Conservation (phyloP, 2,329 filamentous ascomycete genomes). For the Arthrocladium fulminans region DNA sequence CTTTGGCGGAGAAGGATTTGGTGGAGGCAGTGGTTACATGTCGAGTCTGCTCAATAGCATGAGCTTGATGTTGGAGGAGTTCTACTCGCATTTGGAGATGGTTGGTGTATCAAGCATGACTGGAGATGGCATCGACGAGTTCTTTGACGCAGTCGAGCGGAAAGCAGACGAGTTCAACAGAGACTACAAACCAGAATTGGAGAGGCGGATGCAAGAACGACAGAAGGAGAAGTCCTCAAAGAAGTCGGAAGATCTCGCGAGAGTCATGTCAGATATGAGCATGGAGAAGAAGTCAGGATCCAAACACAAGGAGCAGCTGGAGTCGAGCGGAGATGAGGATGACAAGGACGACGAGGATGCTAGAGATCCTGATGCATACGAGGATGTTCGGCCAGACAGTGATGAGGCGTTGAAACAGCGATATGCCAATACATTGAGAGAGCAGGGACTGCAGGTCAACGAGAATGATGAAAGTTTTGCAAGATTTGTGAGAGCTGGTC, state of each 20-base stretch:
- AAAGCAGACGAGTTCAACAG: slow-evolving; percentile 82
- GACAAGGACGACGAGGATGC: slow-evolving; percentile 44
- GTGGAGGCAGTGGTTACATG: slow-evolving; percentile 90
- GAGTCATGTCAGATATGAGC: slow-evolving; percentile 90
- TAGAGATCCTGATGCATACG: slow-evolving; percentile 38
- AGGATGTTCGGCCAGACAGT: slow-evolving; percentile 50
- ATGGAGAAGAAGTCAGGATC: slow-evolving; percentile 34
- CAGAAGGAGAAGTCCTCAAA: slow-evolving; percentile 63
- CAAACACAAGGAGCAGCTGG: slow-evolving; percentile 33
- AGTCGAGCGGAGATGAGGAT: slow-evolving; percentile 24
- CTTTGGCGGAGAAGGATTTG: slow-evolving; percentile 63
- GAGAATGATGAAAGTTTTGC: slow-evolving; percentile 45
- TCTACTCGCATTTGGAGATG: slow-evolving; percentile 87
- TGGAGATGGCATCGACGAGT: slow-evolving; percentile 82
- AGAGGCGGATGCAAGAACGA: slow-evolving; percentile 64
- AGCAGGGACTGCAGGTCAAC: slow-evolving; percentile 36
- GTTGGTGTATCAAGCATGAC: slow-evolving; percentile 91
- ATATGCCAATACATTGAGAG: slow-evolving; percentile 66
- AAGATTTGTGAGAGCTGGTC: slow-evolving; percentile 26
- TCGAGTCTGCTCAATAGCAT: slow-evolving; percentile 90
- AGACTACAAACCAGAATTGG: slow-evolving; percentile 88
- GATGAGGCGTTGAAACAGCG: slow-evolving; percentile 59
- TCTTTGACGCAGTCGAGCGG: slow-evolving; percentile 78
- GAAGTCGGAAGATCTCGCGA: slow-evolving; percentile 73
- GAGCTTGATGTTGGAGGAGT: slow-evolving; percentile 95